These are phyloP conservation scores for Cladosporium oxysporum DNA, from an alignment of 2,329 filamentous ascomycete species.

Conservation along the genomic window DNA sequence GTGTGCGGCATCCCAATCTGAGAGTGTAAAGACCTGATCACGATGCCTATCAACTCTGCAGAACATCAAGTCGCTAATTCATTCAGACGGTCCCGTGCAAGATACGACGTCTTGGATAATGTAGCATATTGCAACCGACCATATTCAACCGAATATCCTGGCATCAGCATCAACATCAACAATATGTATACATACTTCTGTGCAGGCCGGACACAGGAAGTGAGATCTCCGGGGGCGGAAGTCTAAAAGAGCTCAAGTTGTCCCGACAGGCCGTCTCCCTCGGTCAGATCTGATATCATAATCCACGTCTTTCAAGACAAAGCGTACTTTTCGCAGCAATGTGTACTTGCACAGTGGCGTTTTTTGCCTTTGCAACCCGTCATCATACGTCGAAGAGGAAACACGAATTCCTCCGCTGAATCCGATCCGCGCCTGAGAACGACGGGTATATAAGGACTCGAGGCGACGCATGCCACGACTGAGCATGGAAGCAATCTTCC, in stretches of 20 bases:
- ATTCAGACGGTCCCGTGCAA: no score
- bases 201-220: not conserved
- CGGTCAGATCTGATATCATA: not conserved
- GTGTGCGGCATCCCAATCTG: not conserved
- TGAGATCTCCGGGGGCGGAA: not conserved
- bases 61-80: no score
- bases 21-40: not conserved
- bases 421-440: not conserved
- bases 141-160: no score
- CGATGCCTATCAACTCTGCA: no score
- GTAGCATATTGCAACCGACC: not conserved
- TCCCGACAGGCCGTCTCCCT: not conserved
- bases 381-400: not conserved
- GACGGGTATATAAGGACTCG: not conserved
- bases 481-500: not conserved
- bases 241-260: not conserved
- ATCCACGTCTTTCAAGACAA: not conserved
- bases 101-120: not conserved
- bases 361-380: not conserved
- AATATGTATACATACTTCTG: not conserved
- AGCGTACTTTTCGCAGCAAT: not conserved
- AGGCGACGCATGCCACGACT: not conserved
- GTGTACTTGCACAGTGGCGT: not conserved
- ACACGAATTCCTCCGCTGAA: not conserved
- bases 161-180: not conserved